Conservation (phyloP, 2,329 filamentous ascomycete species). For the Penicillium sp. region DNA sequence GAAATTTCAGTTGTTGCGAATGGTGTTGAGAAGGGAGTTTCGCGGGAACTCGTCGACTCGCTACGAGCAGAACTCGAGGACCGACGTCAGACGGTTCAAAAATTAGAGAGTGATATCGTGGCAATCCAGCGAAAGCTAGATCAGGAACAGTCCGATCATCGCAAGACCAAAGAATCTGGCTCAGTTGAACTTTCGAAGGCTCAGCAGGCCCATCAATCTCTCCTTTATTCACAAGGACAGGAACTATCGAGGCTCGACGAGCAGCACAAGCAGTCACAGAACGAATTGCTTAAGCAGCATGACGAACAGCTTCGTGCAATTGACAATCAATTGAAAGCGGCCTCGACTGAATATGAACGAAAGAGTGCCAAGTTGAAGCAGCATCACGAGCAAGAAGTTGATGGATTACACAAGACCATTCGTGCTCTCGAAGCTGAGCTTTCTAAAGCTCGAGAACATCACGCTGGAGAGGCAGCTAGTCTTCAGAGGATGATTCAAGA, state of each 20-base stretch:
- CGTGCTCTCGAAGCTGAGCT: slow-evolving; percentile 52
- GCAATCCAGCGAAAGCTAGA: slow-evolving; percentile 53
- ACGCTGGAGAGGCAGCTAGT: slow-evolving; percentile 54
- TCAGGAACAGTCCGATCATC: slow-evolving; percentile 68
- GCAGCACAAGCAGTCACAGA: slow-evolving; percentile 42
- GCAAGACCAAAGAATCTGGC: slow-evolving; percentile 56
- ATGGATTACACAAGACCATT: slow-evolving; percentile 57
- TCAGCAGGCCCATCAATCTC: slow-evolving; percentile 61
- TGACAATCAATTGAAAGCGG: slow-evolving; percentile 45
- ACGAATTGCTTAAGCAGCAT: slow-evolving; percentile 41
- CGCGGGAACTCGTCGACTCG: slow-evolving; percentile 85
- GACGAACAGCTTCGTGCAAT: slow-evolving; percentile 45
- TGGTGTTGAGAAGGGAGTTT: slow-evolving; percentile 80
- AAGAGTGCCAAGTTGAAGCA: slow-evolving; percentile 35
- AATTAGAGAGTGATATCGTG: slow-evolving; percentile 52
- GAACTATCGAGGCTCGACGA: slow-evolving; percentile 49
- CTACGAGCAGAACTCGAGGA: slow-evolving; percentile 71
- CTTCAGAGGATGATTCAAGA: slow-evolving; percentile 53
- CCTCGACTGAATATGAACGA: slow-evolving; percentile 37
- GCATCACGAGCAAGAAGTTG: slow-evolving; percentile 54
- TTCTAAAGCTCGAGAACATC: slow-evolving; percentile 45
- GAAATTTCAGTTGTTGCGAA: slow-evolving; percentile 77
- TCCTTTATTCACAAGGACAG: slow-evolving; percentile 64
- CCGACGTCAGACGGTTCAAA: slow-evolving; percentile 57
- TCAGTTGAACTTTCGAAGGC: slow-evolving; percentile 53